phyloP scores from a whole-genome alignment of 2,329 filamentous ascomycete species.

The Aspergillus sojae region DNA sequence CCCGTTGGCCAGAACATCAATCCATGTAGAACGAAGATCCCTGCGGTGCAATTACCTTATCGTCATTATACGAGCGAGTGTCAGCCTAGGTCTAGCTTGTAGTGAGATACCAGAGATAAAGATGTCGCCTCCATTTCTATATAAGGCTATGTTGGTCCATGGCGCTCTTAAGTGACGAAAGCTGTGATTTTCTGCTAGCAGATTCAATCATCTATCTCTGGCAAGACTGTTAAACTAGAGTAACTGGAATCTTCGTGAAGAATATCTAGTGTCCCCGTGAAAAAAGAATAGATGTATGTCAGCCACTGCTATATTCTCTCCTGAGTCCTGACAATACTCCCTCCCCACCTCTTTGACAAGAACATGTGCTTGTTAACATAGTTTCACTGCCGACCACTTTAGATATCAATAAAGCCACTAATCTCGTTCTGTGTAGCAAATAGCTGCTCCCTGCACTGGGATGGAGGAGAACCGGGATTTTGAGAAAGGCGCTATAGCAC shows the following conservation, averaged over 20 bases:
- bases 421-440: background rate
- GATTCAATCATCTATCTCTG: background rate
- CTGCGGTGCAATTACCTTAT: background rate
- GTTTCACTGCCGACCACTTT: background rate
- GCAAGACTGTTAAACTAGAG: background rate
- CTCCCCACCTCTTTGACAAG: background rate
- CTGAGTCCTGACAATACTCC: background rate
- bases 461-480: constrained; percentile 4
- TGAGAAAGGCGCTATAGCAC: background rate
- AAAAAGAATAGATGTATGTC: background rate
- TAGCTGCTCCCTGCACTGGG: background rate
- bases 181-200: background rate
- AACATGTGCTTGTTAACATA: background rate
- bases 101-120: constrained; percentile 1
- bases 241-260: background rate
- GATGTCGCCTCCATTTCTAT: background rate
- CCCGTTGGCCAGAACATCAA: constrained; percentile 4
- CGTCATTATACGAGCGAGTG: background rate
- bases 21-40: background rate
- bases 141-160: background rate
- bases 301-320: background rate
- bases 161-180: background rate
- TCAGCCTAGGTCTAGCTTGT: background rate
- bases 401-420: background rate
- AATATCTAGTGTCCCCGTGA: background rate